Base-by-base conservation (phyloP, 2,329 filamentous ascomycete species). In the Penicillium sp. region DNA sequence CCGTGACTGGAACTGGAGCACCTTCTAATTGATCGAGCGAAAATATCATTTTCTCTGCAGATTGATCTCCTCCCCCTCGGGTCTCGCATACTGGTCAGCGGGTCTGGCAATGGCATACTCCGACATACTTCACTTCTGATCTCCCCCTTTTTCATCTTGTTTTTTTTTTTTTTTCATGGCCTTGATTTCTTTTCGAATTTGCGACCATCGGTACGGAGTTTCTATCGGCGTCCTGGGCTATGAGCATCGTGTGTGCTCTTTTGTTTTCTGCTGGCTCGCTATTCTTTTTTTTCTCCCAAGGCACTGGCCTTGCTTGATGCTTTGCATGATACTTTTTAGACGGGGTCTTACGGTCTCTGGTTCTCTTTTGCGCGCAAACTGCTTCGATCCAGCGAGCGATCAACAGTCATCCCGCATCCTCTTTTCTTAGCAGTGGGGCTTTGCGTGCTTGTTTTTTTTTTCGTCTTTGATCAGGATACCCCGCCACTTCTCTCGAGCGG, bases 1-100 rank as follows among this genome's bases (percentile, higher is more conserved):
- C 56, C 80, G 82, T 56, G 84, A 85, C 69, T 88, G 85, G 85
- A 84, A 84, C 71, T 88, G 85, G 85, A 87, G 85, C 76, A 88
- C 85, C 37, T 88, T 88, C 70, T 88, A 76, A 79, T 58, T 47
- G 28, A 37, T 28, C 26, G n/a, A 19, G 17, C 1, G 22, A 40
- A 7, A 19, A 5, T 53, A 0, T 1, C n/a, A n/a, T 38, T 2
- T 26, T 38, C 13, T n/a, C 30, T 15, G 38, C 22, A 33, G 26
- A 22, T 35, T 26, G n/a, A 3, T 8, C 30, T 42, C 54, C 10
- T 15, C 19, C 38, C 35, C 58, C 33, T 35, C 38, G 42, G 19
- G 24, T 49, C 35, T n/a, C 22, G 22, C 45, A 54, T 30, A 45
- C 61, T 60, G 60, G 58, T 63, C 59, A 65, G 58, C 67, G 40